Percentiles rank a stretch among this genome's conserved stretches.
Evolutionary conservation across 768 basidiomycete species (phyloP).

Genomic region (Clavaria fumosa): DNA sequence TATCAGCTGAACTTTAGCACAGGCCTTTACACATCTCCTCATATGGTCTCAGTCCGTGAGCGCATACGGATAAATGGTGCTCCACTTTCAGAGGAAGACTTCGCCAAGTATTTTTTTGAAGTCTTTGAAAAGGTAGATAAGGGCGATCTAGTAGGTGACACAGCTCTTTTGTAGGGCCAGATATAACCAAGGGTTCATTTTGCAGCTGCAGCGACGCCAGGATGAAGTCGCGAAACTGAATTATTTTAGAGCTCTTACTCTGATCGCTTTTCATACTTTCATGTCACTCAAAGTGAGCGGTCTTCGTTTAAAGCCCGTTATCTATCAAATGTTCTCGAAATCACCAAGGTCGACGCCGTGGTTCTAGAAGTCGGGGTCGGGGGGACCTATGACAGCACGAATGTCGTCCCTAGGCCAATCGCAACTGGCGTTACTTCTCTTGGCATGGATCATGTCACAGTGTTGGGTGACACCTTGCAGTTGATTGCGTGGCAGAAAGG

Average conservation of each 20-base stretch:
- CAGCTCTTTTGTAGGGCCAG: constrained; percentile 3
- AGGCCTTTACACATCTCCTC: constrained; percentile 96
- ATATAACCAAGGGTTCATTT: constrained; percentile 24
- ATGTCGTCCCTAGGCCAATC: constrained; percentile 83
- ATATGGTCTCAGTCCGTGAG: constrained; percentile 90
- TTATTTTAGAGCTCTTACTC: constrained; percentile 89
- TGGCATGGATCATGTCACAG: constrained; percentile 80
- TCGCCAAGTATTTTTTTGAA: constrained; percentile 87
- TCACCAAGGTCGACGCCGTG: constrained; percentile 55
- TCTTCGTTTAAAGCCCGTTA: neutral
- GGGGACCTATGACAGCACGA: constrained; percentile 88
- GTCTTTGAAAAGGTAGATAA: constrained; percentile 76
- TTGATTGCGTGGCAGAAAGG: constrained; percentile 95
- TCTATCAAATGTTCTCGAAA: neutral
- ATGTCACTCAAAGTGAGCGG: constrained; percentile 36
- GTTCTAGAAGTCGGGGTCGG: constrained; percentile 96
- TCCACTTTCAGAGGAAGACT: constrained; percentile 77
- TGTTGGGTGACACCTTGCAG: constrained; percentile 74
- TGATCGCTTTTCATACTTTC: constrained; percentile 87
- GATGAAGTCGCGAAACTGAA: constrained; percentile 82
- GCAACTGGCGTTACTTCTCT: constrained; percentile 82
- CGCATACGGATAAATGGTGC: constrained; percentile 85
- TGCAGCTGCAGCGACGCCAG: constrained; percentile 32
- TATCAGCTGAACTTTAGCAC: neutral
- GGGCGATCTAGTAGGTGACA: constrained; percentile 37